Evolutionary conservation across 1,139 yeast species (phyloP).

Genomic region (Lodderomyces oxycetoniae): DNA sequence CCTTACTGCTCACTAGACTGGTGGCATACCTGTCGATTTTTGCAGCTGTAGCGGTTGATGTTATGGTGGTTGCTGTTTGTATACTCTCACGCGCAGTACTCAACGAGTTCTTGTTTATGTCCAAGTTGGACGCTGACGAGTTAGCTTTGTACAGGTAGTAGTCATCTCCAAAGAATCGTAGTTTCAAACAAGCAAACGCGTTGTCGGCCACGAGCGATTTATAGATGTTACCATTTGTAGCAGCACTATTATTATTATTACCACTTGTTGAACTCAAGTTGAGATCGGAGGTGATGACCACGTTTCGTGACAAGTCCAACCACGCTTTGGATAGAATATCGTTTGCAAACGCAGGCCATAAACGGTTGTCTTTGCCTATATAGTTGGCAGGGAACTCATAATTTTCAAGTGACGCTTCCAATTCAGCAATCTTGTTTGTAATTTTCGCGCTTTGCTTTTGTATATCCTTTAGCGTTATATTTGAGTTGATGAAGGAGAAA

Average conservation of each 20-base stretch:
- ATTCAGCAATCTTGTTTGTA: conserved; percentile 29
- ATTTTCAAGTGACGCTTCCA: conserved; percentile 32
- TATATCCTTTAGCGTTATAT: conserved; percentile 43
- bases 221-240: conserved; percentile 14
- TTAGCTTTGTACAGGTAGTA: too few species aligned
- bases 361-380: conserved; percentile 7
- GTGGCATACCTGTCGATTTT: too few species aligned
- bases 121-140: too few species aligned
- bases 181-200: conserved; percentile 30
- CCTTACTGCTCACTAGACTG: too few species aligned
- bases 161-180: conserved; percentile 23
- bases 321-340: conserved; percentile 27
- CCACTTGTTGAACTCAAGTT: conserved; percentile 3
- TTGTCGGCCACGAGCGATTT: conserved; percentile 26
- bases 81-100: too few species aligned
- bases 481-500: conserved; percentile 43
- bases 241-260: conserved; percentile 1
- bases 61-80: too few species aligned
- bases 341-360: conserved; percentile 35
- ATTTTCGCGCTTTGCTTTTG: conserved; percentile 43
- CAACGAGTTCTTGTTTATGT: too few species aligned
- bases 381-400: conserved; percentile 40
- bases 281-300: conserved; percentile 26
- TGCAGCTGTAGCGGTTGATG: too few species aligned
- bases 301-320: conserved; percentile 31